Base-by-base conservation (phyloP, 164 flowering plant species). In the Stephania yunnanensis region DNA sequence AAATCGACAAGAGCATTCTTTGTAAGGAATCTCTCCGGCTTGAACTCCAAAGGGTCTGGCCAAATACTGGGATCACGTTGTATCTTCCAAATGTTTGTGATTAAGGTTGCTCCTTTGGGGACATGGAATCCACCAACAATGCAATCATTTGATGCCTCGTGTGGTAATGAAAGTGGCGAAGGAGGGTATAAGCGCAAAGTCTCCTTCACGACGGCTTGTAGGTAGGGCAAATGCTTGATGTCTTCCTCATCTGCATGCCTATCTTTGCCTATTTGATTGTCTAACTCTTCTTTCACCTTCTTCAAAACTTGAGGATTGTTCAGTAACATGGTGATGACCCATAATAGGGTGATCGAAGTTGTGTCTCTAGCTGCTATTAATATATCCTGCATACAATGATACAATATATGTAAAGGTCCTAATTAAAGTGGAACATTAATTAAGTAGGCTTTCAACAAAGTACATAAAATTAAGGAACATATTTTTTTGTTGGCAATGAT, bases 141-240 rank as follows among this genome's bases (percentile, higher is more conserved):
- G 15, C 69, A 67, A 3, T 67, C 69, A 9, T 67, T 42, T 42
- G 15, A 7, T 9, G 42, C 42, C 30, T 67, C 42, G 42, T 30
- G 69, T 22, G 42, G 42, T 6, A 10, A 10, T 20, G 10, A 20
- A 10, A 67, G 10, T 67, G 69, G 69, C 10, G 36, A 36, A 2
- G 69, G 20, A 61, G 65, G 65, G 69, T 20, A 67, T 0, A 67
- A 7, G 10, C 69, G 69, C 11, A 67, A 22, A 10, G 69, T 29
- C 30, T 67, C 69, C 69, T 67, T 67, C 2, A 67, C 42, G 25
- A 67, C 42, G 30, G 69, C 69, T 7, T 67, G 69, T 36, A 67
- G 42, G 69, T 25, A 67, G 1, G 30, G 12, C 6, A 67, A 29
- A 12, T 67, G 25, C 69, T 67, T 29, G 42, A 67, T 7, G 30